phyloP scores from a whole-genome alignment of 1,139 yeast species.

The Barnettozyma hawaiiensis region DNA sequence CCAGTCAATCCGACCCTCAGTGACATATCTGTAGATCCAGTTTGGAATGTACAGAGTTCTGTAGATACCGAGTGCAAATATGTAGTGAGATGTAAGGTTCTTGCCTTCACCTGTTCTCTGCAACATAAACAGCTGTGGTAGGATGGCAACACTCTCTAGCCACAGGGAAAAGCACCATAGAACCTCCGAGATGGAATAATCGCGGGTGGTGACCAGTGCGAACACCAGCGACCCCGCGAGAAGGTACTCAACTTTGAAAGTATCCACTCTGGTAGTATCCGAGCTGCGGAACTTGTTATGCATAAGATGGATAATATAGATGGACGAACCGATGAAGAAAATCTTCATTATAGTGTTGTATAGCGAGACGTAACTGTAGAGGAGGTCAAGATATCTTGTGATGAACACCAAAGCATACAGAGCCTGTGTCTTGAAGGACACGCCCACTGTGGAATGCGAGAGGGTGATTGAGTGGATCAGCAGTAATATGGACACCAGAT shows the following conservation, averaged over 20 bases:
- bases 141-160: conserved; percentile 86
- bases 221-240: conserved; percentile 56
- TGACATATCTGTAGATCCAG: conserved; percentile 83
- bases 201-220: conserved; percentile 61
- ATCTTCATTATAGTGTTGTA: conserved; percentile 81
- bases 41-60: conserved; percentile 87
- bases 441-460: conserved; percentile 69
- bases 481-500: conserved; percentile 72
- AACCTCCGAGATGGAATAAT: conserved; percentile 56
- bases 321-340: conserved; percentile 68
- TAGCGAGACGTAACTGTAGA: conserved; percentile 51
- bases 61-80: conserved; percentile 87
- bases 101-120: conserved; percentile 90
- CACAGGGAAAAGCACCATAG: conserved; percentile 76
- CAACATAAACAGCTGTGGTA: conserved; percentile 87
- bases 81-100: conserved; percentile 82
- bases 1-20: conserved; percentile 64
- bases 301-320: conserved; percentile 74
- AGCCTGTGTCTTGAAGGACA: conserved; percentile 83
- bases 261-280: conserved; percentile 60
- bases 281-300: conserved; percentile 49
- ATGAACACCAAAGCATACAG: conserved; percentile 73
- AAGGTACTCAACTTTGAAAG: conserved; percentile 71
- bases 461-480: conserved; percentile 64
- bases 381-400: conserved; percentile 58